Conservation (phyloP, 345 rosid species). For the Turritis glabra region DNA sequence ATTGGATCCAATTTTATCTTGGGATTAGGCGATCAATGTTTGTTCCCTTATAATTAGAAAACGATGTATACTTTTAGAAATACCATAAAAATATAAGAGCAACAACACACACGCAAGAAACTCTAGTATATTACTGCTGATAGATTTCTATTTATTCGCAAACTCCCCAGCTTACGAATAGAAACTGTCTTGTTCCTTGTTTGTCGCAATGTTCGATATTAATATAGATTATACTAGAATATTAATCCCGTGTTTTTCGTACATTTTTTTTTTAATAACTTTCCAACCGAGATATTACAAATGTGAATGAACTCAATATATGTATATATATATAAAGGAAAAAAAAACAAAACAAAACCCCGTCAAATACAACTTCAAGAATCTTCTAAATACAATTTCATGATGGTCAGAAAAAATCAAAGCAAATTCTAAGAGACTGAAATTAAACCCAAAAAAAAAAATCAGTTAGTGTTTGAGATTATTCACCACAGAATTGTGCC, state of each 20-base stretch:
- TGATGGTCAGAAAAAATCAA: neutral
- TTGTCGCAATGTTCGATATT: neutral
- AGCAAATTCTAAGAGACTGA: neutral
- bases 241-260: neutral
- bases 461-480: slow-evolving; percentile 18
- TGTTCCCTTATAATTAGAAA: too few species aligned
- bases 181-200: neutral
- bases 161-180: neutral
- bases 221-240: neutral
- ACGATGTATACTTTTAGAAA: too few species aligned
- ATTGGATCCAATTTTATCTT: too few species aligned
- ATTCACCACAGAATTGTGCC: slow-evolving; percentile 57
- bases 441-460: neutral
- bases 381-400: neutral
- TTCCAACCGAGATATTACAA: slow-evolving; percentile 16
- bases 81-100: neutral
- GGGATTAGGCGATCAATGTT: too few species aligned
- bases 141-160: neutral
- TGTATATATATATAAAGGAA: neutral
- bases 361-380: slow-evolving; percentile 15
- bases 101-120: neutral
- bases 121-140: too few species aligned
- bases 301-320: slow-evolving; percentile 19
- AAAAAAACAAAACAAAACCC: neutral
- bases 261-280: neutral